Base-by-base conservation (phyloP, 192 early-diverging fungal genomes). In the Mortierella claussenii region DNA sequence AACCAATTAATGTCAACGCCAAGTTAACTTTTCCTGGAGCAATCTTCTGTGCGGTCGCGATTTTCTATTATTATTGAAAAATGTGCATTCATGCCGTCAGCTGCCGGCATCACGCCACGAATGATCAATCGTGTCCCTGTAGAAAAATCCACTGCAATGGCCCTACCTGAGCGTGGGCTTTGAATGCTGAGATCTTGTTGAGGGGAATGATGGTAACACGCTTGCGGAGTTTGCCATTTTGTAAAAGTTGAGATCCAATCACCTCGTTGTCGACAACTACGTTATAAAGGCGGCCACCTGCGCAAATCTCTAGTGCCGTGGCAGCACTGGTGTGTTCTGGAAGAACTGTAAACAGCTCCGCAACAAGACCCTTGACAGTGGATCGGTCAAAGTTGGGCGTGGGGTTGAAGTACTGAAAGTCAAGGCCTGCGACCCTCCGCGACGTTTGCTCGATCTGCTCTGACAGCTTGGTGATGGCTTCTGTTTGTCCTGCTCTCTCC, bases 351-450 rank as follows among this genome's bases (percentile, higher is more conserved):
- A 99, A 88, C 37, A 99, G 78, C 64, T 96, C 88, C 0, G 94
- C 98, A 24, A 98, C 93, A n/a, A 97, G 81, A 4, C 98, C 98
- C 68, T 93, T 95, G 44, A 99, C 96, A 64, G 91, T 85, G 46
- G 83, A 81, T 4, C 93, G 91, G 73, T 97, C 91, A 87, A 99
- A 97, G 78, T 92, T 89, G 6, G 92, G 90, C 23, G 84, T 79
- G 0, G 97, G 98, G 54, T 97, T 88, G 24, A 78, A 80, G 79
- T 97, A 99, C 37, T 85, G 69, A 61, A 99, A 98, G 24, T 95
- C 84, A 33, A 93, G 82, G 28, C 65, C 83, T n/a, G 82, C 69
- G 37, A 94, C 76, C 57, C 83, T 82, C 34, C 81, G 47, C 24
- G 86, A 79, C 32, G 88, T 37, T 18, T 37, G 36, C 28, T 90